These are phyloP conservation scores for Mrakia blollopis DNA, from an alignment of 768 basidiomycete species.

Conservation along the genomic window DNA sequence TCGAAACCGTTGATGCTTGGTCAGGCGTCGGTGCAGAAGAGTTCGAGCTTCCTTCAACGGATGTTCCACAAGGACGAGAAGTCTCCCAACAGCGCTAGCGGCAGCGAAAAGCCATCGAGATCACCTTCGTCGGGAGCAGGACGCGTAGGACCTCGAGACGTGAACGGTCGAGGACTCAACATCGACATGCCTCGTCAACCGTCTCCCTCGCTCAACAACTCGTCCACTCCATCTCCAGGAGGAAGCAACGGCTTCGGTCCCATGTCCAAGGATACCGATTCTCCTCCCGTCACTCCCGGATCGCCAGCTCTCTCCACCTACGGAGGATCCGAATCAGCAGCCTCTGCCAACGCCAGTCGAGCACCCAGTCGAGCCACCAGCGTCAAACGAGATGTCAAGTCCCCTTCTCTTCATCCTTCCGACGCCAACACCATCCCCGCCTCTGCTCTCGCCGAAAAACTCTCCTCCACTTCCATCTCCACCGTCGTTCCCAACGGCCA, in stretches of 20 bases:
- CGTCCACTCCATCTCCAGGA: conserved; percentile 31
- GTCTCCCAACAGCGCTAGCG: conserved; percentile 31
- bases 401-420: conserved; percentile 36
- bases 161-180: conserved; percentile 31
- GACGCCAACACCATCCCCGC: conserved; percentile 25
- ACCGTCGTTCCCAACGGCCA: conserved; percentile 27
- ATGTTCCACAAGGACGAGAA: conserved; percentile 41
- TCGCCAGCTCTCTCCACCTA: conserved; percentile 35
- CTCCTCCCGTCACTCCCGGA: conserved; percentile 41
- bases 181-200: conserved; percentile 36
- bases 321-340: conserved; percentile 32
- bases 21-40: conserved; percentile 40
- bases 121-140: conserved; percentile 30
- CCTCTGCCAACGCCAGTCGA: conserved; percentile 35
- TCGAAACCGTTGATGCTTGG: conserved; percentile 40
- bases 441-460: conserved; percentile 33
- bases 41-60: conserved; percentile 8
- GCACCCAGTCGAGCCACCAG: conserved; percentile 37
- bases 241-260: neutral
- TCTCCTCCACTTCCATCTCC: conserved; percentile 32
- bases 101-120: conserved; percentile 31
- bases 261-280: conserved; percentile 29
- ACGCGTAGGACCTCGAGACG: conserved; percentile 15
- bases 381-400: conserved; percentile 29
- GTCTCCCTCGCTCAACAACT: conserved; percentile 27